Evolutionary conservation across 2,329 filamentous ascomycete species (phyloP).

Genomic region (Diaporthe sp.): DNA sequence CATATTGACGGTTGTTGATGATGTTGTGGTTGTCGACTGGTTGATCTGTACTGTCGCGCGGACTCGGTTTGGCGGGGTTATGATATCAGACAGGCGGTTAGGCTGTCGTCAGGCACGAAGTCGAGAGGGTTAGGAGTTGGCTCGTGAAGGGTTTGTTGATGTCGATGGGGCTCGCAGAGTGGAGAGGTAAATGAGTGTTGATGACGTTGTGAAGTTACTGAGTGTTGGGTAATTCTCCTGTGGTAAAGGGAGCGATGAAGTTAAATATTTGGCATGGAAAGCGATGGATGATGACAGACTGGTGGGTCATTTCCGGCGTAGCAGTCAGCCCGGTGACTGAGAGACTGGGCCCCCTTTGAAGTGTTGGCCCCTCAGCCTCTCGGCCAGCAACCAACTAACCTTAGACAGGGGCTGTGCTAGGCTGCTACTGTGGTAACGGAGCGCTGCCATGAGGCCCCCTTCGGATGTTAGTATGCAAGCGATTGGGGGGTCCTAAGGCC

Average conservation of each 20-base stretch:
- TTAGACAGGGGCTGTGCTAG: not conserved
- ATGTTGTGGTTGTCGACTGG: constrained; percentile 19
- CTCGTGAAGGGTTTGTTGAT: not conserved
- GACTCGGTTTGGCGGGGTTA: constrained; percentile 27
- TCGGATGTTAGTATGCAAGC: not conserved
- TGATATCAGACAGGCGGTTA: constrained; percentile 32
- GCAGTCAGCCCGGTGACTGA: constrained; percentile 47
- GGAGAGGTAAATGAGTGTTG: not conserved
- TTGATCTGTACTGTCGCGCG: constrained; percentile 28
- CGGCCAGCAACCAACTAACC: not conserved
- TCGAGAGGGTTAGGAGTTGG: not conserved
- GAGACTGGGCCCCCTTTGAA: constrained; percentile 36
- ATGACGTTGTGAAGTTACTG: constrained; percentile 27
- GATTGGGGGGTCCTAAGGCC: not conserved
- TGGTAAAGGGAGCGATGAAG: constrained; percentile 28
- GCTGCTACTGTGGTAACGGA: not conserved
- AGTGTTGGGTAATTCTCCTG: not conserved
- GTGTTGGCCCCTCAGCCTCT: constrained; percentile 15
- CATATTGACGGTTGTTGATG: constrained; percentile 66
- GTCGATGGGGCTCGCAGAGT: not conserved
- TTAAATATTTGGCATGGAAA: constrained; percentile 39
- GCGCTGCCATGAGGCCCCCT: not conserved
- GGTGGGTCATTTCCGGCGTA: constrained; percentile 30
- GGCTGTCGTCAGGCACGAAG: constrained; percentile 32
- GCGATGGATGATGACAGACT: constrained; percentile 45